Base-by-base conservation (phyloP, 1,284 basidiomycete species). In the Trametes polyzona region DNA sequence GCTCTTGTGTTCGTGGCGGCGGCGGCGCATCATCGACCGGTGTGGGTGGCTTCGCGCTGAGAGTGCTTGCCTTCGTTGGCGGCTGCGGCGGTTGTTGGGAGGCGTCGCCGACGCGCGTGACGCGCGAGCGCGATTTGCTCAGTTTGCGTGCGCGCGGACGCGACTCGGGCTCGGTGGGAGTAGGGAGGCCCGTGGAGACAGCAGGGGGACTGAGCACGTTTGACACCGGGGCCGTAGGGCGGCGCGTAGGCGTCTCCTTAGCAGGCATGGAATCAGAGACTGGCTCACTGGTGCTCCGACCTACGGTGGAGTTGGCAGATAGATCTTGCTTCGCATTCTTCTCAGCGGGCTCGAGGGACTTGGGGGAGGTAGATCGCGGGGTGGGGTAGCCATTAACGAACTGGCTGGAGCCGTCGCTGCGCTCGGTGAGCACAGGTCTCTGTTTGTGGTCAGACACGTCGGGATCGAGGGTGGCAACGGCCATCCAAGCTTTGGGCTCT, bases 81-180 rank as follows among this genome's bases (percentile, higher is more conserved):
- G 24, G 37, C 44, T 36, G 47, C 29, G 26, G 17, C 1, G 17
- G 26, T 4, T 37, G 39, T 26, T 55, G 50, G 17, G 57, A 49
- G n/a, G 53, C 39, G 2, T 54, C 61, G 32, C 46, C 40, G 47
- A 59, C 57, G 43, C 61, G 46, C 11, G 62, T 50, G 14, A 62
- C 48, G 36, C 58, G 63, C 47, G 64, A 59, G n/a, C 54, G 64
- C 29, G 61, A 53, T 50, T 68, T 70, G 63, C 67, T 70, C 43
- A 66, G 55, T 57, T 67, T 68, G 43, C 58, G 40, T 21, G 35
- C 26, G 19, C 63, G 59, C 29, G 57, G 53, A 8, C 24, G 27
- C 9, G 53, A 52, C 33, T 59, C 57, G 23, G 52, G 23, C 24
- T 61, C 59, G 7, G 55, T 40, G 3, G 59, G 58, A 14, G 55